These are phyloP conservation scores for Microcyclosporella mali DNA, from an alignment of 2,329 filamentous ascomycete species.

Conservation along the genomic window DNA sequence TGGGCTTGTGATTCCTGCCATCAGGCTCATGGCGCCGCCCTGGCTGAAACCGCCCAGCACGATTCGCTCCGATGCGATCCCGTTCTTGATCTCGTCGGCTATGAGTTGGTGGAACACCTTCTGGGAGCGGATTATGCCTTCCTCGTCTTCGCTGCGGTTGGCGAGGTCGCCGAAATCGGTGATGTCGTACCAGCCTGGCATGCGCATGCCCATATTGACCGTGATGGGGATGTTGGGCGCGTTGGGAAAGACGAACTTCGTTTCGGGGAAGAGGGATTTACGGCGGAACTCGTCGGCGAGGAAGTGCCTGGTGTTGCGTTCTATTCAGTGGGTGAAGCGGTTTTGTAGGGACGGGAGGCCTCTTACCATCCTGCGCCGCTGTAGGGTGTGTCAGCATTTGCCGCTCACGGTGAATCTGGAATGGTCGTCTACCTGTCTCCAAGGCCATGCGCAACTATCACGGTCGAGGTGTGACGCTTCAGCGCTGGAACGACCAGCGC, in stretches of 20 bases:
- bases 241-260: slow-evolving; percentile 90
- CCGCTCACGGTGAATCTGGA: slow-evolving; percentile 2
- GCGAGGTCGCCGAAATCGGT: slow-evolving; percentile 45
- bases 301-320: slow-evolving; percentile 52
- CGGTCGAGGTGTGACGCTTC: slow-evolving; percentile 81
- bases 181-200: slow-evolving; percentile 85
- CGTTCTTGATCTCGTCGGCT: slow-evolving; percentile 69
- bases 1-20: slow-evolving; percentile 68
- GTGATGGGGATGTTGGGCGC: slow-evolving; percentile 24
- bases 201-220: slow-evolving; percentile 64
- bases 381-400: slow-evolving; percentile 9
- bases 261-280: slow-evolving; percentile 70
- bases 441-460: slow-evolving; percentile 89
- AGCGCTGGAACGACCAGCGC: slow-evolving; percentile 69
- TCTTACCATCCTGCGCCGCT: slow-evolving; percentile 64
- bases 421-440: slow-evolving; percentile 60
- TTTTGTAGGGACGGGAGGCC: neutral
- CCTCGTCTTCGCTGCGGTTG: slow-evolving; percentile 55
- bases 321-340: neutral
- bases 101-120: slow-evolving; percentile 75
- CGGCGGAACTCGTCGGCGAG: slow-evolving; percentile 83
- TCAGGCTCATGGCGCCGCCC: slow-evolving; percentile 79
- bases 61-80: slow-evolving; percentile 76
- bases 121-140: slow-evolving; percentile 66
- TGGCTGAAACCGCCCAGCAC: slow-evolving; percentile 81